phyloP scores from a whole-genome alignment of 2,329 filamentous ascomycete genomes.

The Botrytis tulipae region DNA sequence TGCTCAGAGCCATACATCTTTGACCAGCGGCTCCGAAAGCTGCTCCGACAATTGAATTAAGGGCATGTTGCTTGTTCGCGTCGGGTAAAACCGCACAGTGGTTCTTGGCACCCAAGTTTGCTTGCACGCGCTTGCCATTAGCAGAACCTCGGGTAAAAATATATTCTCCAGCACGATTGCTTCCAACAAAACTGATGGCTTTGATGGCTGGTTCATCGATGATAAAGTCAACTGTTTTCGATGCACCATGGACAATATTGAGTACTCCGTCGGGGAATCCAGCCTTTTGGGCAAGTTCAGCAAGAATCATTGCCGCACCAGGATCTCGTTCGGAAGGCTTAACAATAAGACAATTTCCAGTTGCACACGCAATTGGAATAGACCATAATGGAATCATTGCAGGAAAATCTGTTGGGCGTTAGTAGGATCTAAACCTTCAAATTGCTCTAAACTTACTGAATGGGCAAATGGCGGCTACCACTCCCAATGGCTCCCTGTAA shows the following conservation, averaged over 20 bases:
- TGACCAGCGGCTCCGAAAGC: conserved; percentile 84
- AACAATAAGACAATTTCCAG: conserved; percentile 78
- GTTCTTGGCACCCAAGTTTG: conserved; percentile 86
- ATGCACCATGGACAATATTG: conserved; percentile 79
- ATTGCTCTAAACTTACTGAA: conserved; percentile 60
- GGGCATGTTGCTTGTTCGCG: conserved; percentile 85
- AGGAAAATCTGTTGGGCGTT: conserved; percentile 65
- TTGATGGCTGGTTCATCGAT: conserved; percentile 83
- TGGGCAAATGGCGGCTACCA: conserved; percentile 81
- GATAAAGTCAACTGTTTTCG: conserved; percentile 81
- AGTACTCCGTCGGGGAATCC: conserved; percentile 80
- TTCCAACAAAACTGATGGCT: conserved; percentile 81
- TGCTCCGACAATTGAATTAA: conserved; percentile 80
- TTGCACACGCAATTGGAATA: conserved; percentile 80
- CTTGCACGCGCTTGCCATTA: conserved; percentile 85
- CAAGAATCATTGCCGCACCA: conserved; percentile 80
- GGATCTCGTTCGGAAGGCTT: conserved; percentile 87
- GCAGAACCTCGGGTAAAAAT: conserved; percentile 76
- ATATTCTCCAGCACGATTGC: conserved; percentile 87
- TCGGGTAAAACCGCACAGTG: conserved; percentile 81
- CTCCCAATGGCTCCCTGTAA: conserved; percentile 78
- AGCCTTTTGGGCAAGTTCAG: conserved; percentile 74
- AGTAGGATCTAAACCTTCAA: not conserved
- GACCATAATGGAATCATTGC: conserved; percentile 94
- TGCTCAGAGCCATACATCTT: conserved; percentile 83